A percentile compares a stretch with the other conserved stretches of the same genome.
Conservation (phyloP, 768 basidiomycete species). For the Rhizopogon vinicolor region DNA sequence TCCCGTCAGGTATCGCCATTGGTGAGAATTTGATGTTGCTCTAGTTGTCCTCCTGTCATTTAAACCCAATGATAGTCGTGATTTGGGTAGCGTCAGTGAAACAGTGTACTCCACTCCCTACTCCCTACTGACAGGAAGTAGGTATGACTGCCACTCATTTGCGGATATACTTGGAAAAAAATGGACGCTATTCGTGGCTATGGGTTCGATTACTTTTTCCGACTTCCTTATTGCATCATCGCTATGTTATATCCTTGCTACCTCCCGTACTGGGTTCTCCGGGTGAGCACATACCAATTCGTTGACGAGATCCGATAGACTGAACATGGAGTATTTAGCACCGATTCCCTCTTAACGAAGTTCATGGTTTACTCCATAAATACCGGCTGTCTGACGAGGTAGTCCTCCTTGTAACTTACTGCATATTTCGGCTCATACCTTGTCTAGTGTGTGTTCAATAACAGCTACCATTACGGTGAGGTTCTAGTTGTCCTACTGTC, state of each 20-base stretch:
- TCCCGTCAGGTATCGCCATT: background rate
- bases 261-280: background rate
- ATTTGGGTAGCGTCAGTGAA: background rate
- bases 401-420: background rate
- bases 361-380: background rate
- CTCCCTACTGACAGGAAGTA: background rate
- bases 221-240: background rate
- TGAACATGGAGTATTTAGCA: background rate
- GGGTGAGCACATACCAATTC: background rate
- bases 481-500: background rate
- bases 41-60: background rate
- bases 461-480: background rate
- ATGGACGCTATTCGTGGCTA: background rate
- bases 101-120: background rate
- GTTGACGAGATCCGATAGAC: background rate
- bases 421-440: background rate
- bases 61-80: background rate
- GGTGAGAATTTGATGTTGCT: background rate
- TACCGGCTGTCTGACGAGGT: conserved; percentile 1
- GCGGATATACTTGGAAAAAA: background rate
- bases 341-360: background rate
- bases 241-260: conserved; percentile 1
- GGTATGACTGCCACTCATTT: background rate
- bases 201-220: background rate
- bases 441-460: background rate